A percentile compares a stretch with the other conserved stretches of the same genome.
phyloP scores from a whole-genome alignment of 1,284 basidiomycete genomes.

The Ceratobasidium sp. region DNA sequence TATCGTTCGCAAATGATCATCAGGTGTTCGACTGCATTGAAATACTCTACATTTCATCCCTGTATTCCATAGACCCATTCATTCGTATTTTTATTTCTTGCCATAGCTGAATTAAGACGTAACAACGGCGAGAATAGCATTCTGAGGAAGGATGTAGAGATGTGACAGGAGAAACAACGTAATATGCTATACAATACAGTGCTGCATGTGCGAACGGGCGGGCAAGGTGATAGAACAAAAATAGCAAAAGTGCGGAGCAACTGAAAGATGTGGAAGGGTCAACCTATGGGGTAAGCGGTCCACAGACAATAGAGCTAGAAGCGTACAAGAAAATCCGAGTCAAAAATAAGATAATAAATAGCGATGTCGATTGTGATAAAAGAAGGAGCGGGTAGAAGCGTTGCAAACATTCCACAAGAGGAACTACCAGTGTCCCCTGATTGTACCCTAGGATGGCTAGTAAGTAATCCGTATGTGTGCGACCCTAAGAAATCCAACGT shows the following conservation, averaged over 20 bases:
- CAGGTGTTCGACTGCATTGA: neutral
- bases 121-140: neutral
- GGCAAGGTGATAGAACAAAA: neutral
- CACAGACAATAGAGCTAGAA: neutral
- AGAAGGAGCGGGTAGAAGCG: neutral
- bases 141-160: neutral
- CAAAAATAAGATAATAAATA: constrained; percentile 4
- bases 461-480: constrained; percentile 35
- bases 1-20: neutral
- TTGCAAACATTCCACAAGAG: neutral
- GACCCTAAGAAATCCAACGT: constrained; percentile 53
- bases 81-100: neutral
- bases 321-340: neutral
- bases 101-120: neutral
- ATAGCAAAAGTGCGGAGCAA: neutral
- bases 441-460: constrained; percentile 7
- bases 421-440: constrained; percentile 16
- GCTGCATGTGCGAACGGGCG: neutral
- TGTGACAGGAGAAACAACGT: neutral
- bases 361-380: neutral
- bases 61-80: neutral
- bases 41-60: neutral
- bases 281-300: neutral
- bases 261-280: neutral
- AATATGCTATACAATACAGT: neutral